phyloP scores from a whole-genome alignment of 805 yeast genomes.

The Cyberlindnera maclurae region DNA sequence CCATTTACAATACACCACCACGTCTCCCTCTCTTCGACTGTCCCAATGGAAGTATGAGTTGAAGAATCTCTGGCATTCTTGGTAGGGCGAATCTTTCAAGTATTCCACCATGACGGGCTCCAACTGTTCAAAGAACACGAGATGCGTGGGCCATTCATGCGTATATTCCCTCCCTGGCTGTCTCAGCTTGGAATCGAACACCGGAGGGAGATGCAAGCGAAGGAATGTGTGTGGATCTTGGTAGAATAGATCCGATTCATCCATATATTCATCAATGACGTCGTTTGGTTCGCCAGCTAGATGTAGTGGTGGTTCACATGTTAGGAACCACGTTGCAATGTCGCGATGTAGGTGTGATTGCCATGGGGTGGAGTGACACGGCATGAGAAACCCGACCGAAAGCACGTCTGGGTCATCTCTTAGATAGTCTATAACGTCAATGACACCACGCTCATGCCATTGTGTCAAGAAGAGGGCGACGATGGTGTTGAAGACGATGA shows the following conservation, averaged over 20 bases:
- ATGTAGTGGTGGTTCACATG: constrained; percentile 84
- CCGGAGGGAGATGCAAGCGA: constrained; percentile 42
- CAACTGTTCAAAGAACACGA: constrained; percentile 66
- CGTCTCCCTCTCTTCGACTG: constrained; percentile 66
- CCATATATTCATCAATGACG: constrained; percentile 49
- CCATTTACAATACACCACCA: constrained; percentile 50
- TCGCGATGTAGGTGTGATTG: constrained; percentile 73
- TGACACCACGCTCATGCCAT: constrained; percentile 83
- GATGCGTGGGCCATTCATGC: constrained; percentile 62
- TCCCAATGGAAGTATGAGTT: constrained; percentile 88
- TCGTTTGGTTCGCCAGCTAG: constrained; percentile 24
- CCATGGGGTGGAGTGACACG: constrained; percentile 98
- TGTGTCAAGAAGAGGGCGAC: constrained; percentile 48
- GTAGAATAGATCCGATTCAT: constrained; percentile 83
- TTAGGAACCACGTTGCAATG: constrained; percentile 60
- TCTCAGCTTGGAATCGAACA: constrained; percentile 17
- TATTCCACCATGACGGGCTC: constrained; percentile 36
- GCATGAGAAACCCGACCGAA: constrained; percentile 78
- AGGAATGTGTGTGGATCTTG: constrained; percentile 56
- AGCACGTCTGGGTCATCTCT: constrained; percentile 33
- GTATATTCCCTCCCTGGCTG: constrained; percentile 24
- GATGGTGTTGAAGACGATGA: constrained; percentile 30
- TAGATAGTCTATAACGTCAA: constrained; percentile 54
- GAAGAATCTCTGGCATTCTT: constrained; percentile 50
- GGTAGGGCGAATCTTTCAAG: constrained; percentile 36